phyloP scores from a whole-genome alignment of 2,329 filamentous ascomycete species.

The Leptographium lundbergii region DNA sequence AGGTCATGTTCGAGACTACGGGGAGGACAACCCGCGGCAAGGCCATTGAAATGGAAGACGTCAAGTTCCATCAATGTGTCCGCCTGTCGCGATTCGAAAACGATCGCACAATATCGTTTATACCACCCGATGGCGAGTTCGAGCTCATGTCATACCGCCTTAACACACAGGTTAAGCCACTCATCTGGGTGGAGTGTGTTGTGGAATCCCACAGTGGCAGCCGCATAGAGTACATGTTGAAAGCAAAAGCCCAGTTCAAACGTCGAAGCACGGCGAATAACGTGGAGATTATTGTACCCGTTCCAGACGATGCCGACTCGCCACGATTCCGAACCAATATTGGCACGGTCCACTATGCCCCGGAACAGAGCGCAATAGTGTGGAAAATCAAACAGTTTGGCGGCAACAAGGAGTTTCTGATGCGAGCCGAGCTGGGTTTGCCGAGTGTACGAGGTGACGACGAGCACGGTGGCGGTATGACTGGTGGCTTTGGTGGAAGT shows the following conservation, averaged over 20 bases:
- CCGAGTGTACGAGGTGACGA: conserved; percentile 92
- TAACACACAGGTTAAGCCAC: conserved; percentile 95
- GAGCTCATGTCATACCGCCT: conserved; percentile 98
- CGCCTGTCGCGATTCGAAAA: conserved; percentile 94
- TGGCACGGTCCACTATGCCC: conserved; percentile 91
- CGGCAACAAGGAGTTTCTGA: conserved; percentile 95
- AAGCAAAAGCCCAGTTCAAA: conserved; percentile 97
- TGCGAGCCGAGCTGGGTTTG: conserved; percentile 90
- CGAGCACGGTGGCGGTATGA: conserved; percentile 94
- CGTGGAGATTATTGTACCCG: conserved; percentile 92
- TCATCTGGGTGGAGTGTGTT: conserved; percentile 98
- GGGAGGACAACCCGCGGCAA: conserved; percentile 89
- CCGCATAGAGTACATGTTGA: conserved; percentile 97
- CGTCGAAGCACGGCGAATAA: conserved; percentile 96
- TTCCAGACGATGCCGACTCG: conserved; percentile 92
- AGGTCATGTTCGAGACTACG: conserved; percentile 98
- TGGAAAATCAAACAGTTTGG: conserved; percentile 99
- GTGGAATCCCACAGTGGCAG: conserved; percentile 93
- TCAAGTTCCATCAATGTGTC: conserved; percentile 99
- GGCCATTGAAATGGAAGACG: conserved; percentile 98
- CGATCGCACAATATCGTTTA: conserved; percentile 96
- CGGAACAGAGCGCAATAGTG: conserved; percentile 92
- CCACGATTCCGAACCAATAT: conserved; percentile 97
- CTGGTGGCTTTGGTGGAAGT: conserved; percentile 88
- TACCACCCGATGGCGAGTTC: conserved; percentile 95